Percentiles rank a stretch among this genome's conserved stretches.
Evolutionary conservation across 2,329 filamentous ascomycete species (phyloP).

Genomic region (Trichoderma guizhouense): DNA sequence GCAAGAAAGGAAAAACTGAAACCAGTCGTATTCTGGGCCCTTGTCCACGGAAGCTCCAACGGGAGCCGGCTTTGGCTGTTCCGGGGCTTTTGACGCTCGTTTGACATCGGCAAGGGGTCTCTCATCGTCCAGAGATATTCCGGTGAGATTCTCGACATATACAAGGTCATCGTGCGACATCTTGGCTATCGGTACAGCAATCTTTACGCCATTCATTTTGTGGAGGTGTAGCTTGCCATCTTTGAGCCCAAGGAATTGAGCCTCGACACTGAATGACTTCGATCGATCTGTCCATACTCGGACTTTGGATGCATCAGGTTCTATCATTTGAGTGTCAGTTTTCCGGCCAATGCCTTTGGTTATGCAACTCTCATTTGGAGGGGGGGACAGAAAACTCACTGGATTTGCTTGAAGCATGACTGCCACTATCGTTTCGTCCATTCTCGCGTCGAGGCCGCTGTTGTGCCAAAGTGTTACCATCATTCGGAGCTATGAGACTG

Average conservation of each 20-base stretch:
- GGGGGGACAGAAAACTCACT: slow-evolving; percentile 53
- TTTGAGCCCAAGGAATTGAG: slow-evolving; percentile 89
- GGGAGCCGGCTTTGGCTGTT: slow-evolving; percentile 32
- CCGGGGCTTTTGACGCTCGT: slow-evolving; percentile 40
- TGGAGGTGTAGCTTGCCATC: slow-evolving; percentile 97
- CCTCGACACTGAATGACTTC: slow-evolving; percentile 95
- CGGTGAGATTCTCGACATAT: slow-evolving; percentile 86
- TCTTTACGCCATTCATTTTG: slow-evolving; percentile 97
- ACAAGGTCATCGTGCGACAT: slow-evolving; percentile 96
- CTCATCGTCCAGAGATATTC: slow-evolving; percentile 86
- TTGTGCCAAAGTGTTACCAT: slow-evolving; percentile 64
- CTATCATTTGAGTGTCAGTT: slow-evolving; percentile 40
- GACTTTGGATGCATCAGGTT: slow-evolving; percentile 78
- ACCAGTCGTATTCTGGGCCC: slow-evolving; percentile 87
- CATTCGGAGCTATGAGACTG: slow-evolving; percentile 66
- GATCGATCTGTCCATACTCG: slow-evolving; percentile 94
- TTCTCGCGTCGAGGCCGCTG: slow-evolving; percentile 71
- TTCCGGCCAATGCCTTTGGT: no score
- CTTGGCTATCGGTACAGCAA: slow-evolving; percentile 89
- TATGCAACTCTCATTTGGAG: not conserved
- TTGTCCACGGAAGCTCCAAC: slow-evolving; percentile 63
- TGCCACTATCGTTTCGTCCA: slow-evolving; percentile 54
- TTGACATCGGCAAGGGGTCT: slow-evolving; percentile 87
- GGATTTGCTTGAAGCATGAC: slow-evolving; percentile 59
- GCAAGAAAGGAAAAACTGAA: slow-evolving; percentile 93